Base-by-base conservation (phyloP, 169 alveolate species). In the Cryptosporidium viatorum region DNA sequence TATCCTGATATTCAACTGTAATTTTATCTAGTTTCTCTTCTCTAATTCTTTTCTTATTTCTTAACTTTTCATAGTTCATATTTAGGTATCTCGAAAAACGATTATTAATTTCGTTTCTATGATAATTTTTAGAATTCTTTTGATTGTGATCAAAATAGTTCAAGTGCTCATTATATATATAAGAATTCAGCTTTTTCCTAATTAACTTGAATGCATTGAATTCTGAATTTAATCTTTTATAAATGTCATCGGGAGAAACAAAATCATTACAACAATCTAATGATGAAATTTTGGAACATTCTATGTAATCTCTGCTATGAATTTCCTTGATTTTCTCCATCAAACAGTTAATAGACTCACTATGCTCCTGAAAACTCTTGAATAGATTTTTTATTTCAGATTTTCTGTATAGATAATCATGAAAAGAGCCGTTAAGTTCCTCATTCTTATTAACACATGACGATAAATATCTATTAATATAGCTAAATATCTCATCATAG, bases 221-320 rank as follows among this genome's bases (percentile, higher is more conserved):
- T 58, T 73, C 86, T 18, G 43, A n/a, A 43, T 73, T 59, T 18
- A 73, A 26, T 33, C 48, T 21, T 14, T 73, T n/a, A 29, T 48
- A 29, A n/a, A 26, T 51, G 10, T 73, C 51, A 8, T 52, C 70
- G 1, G 51, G 29, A 55, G 26, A 55, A 33, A 23, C 5, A 0
- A 33, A 41, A n/a, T 33, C 60, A 58, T 21, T 37, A 41, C 68
- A 26, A 21, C 68, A 35, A 10, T 31, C n/a, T 16, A 4, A 10
- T 10, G 21, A 7, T 23, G 50, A 37, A n/a, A n/a, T n/a, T 16
- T 37, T 59, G 18, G 31, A 51, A n/a, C 60, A 71, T 31, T 48
- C 69, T 18, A 71, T 71, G 69, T 29, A 45, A 7, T 33, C 85
- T 3, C 43, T 43, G 16, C 58, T 59, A 41, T 59, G 43, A 52